phyloP scores from a whole-genome alignment of 257 asterid species.

The Forsythia suspensa region DNA sequence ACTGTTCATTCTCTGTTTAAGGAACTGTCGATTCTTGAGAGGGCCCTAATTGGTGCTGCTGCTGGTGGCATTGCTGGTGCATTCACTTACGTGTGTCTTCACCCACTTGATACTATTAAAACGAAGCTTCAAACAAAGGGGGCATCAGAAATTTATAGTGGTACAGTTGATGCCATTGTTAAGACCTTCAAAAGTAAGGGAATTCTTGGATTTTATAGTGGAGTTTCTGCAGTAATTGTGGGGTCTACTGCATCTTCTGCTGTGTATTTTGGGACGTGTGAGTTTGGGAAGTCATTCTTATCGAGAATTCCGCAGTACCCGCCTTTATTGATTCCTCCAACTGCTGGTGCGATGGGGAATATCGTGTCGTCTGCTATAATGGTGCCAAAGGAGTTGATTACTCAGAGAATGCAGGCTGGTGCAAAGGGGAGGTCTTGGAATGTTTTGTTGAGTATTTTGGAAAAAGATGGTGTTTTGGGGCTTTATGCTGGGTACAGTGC shows the following conservation, averaged over 20 bases:
- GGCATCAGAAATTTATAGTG: slow-evolving; percentile 80
- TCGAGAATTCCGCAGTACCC: slow-evolving; percentile 62
- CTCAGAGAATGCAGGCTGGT: slow-evolving; percentile 97
- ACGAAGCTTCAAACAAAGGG: slow-evolving; percentile 98
- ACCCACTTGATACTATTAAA: slow-evolving; percentile 85
- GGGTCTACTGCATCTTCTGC: slow-evolving; percentile 96
- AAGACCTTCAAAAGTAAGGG: slow-evolving; percentile 80
- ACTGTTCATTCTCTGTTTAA: slow-evolving; percentile 60
- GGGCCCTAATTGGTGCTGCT: slow-evolving; percentile 77
- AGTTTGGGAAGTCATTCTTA: slow-evolving; percentile 86
- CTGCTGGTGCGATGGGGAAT: slow-evolving; percentile 99
- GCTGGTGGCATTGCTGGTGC: slow-evolving; percentile 98
- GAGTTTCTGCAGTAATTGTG: slow-evolving; percentile 89
- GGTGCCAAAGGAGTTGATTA: slow-evolving; percentile 95
- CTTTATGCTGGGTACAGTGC: slow-evolving; percentile 93
- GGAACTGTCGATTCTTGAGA: slow-evolving; percentile 76
- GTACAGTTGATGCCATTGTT: slow-evolving; percentile 76
- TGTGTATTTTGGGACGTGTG: slow-evolving; percentile 97
- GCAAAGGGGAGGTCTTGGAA: slow-evolving; percentile 96
- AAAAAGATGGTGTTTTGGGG: slow-evolving; percentile 89
- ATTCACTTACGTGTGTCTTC: slow-evolving; percentile 90
- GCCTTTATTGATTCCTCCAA: slow-evolving; percentile 79
- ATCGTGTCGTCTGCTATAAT: slow-evolving; percentile 88
- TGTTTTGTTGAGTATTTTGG: slow-evolving; percentile 73
- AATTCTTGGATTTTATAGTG: slow-evolving; percentile 83